Evolutionary conservation across 805 yeast species (phyloP).

Genomic region (Candida wancherniae): DNA sequence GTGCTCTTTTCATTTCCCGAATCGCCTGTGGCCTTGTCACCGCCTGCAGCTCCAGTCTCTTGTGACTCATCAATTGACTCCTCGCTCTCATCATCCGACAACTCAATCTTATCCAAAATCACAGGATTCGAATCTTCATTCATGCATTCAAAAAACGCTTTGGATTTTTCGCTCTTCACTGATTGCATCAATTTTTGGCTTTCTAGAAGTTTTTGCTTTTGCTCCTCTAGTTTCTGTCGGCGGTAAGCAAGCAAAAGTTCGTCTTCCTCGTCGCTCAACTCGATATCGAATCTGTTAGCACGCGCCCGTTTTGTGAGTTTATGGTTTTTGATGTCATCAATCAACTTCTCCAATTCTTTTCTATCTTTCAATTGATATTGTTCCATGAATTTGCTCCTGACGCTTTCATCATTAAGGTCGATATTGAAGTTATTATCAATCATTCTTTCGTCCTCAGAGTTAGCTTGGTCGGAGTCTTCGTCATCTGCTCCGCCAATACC

Average conservation of each 20-base stretch:
- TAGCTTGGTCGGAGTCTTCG: slow-evolving; percentile 51
- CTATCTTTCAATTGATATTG: slow-evolving; percentile 61
- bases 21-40: slow-evolving; percentile 10
- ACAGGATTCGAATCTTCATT: slow-evolving; percentile 40
- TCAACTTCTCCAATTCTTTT: slow-evolving; percentile 57
- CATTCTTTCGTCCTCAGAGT: slow-evolving; percentile 75
- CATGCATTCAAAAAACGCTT: slow-evolving; percentile 64
- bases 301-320: slow-evolving; percentile 56
- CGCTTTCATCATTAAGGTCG: slow-evolving; percentile 52
- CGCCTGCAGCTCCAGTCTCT: slow-evolving; percentile 12
- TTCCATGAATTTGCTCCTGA: slow-evolving; percentile 53
- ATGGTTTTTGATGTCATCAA: slow-evolving; percentile 70
- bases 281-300: slow-evolving; percentile 52
- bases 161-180: slow-evolving; percentile 50
- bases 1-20: slow-evolving; percentile 25
- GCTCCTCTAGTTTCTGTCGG: slow-evolving; percentile 39
- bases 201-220: slow-evolving; percentile 46
- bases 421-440: slow-evolving; percentile 63
- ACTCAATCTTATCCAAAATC: slow-evolving; percentile 23
- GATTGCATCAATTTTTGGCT: slow-evolving; percentile 40
- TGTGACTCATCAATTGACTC: slow-evolving; percentile 13
- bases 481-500: slow-evolving; percentile 76
- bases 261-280: slow-evolving; percentile 73
- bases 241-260: slow-evolving; percentile 47
- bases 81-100: slow-evolving; percentile 22